These are phyloP conservation scores for Diaporthe ilicicola DNA, from an alignment of 2,329 filamentous ascomycete genomes.

Conservation along the genomic window DNA sequence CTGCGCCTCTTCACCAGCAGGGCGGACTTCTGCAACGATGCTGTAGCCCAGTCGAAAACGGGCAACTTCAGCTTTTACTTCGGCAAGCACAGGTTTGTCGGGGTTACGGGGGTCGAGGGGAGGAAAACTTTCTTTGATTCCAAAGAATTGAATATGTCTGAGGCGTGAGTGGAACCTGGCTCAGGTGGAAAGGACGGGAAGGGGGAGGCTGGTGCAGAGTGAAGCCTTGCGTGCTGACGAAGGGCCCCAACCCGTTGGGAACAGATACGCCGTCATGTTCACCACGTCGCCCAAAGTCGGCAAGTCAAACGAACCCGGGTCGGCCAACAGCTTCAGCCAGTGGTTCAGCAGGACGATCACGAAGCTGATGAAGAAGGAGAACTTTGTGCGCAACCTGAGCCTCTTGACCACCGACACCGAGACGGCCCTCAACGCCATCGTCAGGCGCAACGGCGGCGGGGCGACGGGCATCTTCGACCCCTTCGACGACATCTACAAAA, in stretches of 20 bases:
- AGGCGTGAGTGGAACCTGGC: constrained; percentile 47
- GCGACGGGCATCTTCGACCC: constrained; percentile 54
- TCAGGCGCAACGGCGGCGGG: constrained; percentile 25
- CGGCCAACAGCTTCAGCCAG: constrained; percentile 35
- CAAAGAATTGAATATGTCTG: constrained; percentile 50
- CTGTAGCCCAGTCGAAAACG: constrained; percentile 42
- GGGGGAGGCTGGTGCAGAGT: too few species aligned
- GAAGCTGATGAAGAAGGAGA: constrained; percentile 48
- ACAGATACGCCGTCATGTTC: constrained; percentile 43
- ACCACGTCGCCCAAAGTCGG: constrained; percentile 40
- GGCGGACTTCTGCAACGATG: constrained; percentile 50
- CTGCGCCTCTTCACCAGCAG: constrained; percentile 53
- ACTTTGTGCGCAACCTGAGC: constrained; percentile 49
- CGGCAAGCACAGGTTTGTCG: constrained; percentile 55
- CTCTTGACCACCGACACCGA: constrained; percentile 53
- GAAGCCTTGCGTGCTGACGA: not conserved
- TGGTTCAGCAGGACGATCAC: constrained; percentile 44
- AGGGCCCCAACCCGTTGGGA: not conserved
- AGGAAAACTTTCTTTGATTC: constrained; percentile 57
- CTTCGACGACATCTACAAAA: constrained; percentile 60
- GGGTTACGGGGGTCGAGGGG: constrained; percentile 50
- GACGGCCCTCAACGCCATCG: constrained; percentile 42
- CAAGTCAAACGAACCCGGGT: constrained; percentile 16
- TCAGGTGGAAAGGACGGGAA: not conserved
- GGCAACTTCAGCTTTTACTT: constrained; percentile 61